A percentile compares a stretch with the other conserved stretches of the same genome.
Evolutionary conservation across 331 rosid species (phyloP).

Genomic region (Telfairia occidentalis): DNA sequence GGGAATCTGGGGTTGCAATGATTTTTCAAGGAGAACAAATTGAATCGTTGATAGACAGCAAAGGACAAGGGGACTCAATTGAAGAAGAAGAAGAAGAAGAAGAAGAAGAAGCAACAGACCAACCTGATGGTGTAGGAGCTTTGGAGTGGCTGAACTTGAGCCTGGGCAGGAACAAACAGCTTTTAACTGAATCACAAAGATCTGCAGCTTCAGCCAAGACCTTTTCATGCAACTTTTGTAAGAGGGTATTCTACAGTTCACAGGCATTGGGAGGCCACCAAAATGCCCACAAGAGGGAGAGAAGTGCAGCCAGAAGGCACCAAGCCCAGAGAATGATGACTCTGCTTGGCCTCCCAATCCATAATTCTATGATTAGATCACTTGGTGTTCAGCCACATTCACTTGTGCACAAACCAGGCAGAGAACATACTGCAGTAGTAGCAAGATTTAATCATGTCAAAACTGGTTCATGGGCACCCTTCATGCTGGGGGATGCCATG

Average conservation of each 20-base stretch:
- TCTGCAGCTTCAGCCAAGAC: constrained; percentile 27
- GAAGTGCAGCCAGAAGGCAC: constrained; percentile 84
- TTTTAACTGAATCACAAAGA: constrained; percentile 31
- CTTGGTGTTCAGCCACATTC: constrained; percentile 75
- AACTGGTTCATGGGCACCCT: constrained; percentile 37
- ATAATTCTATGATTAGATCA: constrained; percentile 39
- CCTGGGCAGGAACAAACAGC: constrained; percentile 33
- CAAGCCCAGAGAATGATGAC: constrained; percentile 68
- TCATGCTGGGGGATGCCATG: constrained; percentile 35
- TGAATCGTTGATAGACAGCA: constrained; percentile 7
- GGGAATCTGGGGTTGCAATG: constrained; percentile 20
- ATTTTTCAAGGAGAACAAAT: constrained; percentile 30
- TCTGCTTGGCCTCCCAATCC: constrained; percentile 47
- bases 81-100: constrained; percentile 18
- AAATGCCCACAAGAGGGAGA: constrained; percentile 90
- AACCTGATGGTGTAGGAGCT: constrained; percentile 30
- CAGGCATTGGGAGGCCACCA: constrained; percentile 98
- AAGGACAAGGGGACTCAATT: constrained; percentile 14
- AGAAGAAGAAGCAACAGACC: constrained; percentile 23
- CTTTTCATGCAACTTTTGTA: constrained; percentile 91
- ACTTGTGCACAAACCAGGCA: constrained; percentile 53
- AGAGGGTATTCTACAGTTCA: constrained; percentile 81
- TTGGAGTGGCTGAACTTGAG: constrained; percentile 79
- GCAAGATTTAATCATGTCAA: constrained; percentile 47
- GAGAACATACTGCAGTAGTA: constrained; percentile 27